These are phyloP conservation scores for Funneliformis caledonium DNA, from an alignment of 371 early-diverging fungal genomes.

Conservation along the genomic window DNA sequence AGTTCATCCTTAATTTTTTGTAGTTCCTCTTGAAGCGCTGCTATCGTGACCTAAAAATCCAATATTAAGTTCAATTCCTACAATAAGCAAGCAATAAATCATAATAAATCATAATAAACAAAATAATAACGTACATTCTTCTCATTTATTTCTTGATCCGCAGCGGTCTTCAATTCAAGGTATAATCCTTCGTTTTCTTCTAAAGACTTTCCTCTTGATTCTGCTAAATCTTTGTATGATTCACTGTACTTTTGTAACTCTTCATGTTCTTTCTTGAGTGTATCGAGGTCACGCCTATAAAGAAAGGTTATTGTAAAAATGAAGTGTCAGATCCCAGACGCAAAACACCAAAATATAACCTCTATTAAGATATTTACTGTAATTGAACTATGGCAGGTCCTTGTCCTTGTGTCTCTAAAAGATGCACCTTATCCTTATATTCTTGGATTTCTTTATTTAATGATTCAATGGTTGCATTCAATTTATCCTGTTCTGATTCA, in stretches of 20 bases:
- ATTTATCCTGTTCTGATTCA: neutral
- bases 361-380: neutral
- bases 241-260: neutral
- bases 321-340: neutral
- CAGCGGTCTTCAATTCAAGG: slow-evolving; percentile 7
- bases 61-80: neutral
- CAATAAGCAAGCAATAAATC: too few species aligned
- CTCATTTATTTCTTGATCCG: neutral
- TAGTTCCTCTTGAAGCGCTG: slow-evolving; percentile 18
- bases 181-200: neutral
- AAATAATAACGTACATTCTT: slow-evolving; percentile 3
- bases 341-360: neutral
- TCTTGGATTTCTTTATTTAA: neutral
- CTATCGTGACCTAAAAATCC: neutral
- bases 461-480: neutral
- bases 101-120: neutral
- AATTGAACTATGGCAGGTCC: neutral
- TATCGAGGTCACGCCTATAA: too few species aligned
- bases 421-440: neutral
- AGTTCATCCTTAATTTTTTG: neutral
- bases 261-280: neutral
- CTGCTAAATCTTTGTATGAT: neutral
- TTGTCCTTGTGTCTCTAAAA: slow-evolving; percentile 8
- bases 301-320: neutral
- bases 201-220: neutral